Conservation (phyloP, 345 rosid species). For the Brassica juncea region DNA sequence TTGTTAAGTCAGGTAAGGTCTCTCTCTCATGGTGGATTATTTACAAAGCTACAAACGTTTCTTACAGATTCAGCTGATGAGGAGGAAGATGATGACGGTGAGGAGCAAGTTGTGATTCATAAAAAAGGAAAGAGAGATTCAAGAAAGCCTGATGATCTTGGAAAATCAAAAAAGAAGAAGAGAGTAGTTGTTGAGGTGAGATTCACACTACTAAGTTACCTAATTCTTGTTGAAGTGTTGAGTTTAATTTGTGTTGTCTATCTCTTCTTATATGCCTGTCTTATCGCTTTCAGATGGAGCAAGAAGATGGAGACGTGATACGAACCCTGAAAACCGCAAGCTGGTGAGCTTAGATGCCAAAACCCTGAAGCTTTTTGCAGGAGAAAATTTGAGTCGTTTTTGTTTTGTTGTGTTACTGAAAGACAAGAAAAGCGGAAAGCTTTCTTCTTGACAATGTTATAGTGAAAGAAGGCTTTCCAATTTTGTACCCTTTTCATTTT, state of each 20-base stretch:
- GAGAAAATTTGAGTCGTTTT: not conserved
- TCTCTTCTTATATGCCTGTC: not conserved
- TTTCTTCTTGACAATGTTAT: slow-evolving; percentile 5
- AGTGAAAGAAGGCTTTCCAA: not conserved
- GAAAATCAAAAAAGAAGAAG: slow-evolving; percentile 65
- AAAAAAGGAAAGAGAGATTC: slow-evolving; percentile 41
- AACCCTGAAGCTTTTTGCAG: not conserved
- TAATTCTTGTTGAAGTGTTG: not conserved
- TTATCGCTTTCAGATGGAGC: slow-evolving; percentile 56
- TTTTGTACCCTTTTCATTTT: not conserved
- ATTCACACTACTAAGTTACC: slow-evolving; percentile 1
- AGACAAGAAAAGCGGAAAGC: not conserved
- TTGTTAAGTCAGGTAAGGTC: not conserved
- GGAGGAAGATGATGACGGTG: slow-evolving; percentile 41
- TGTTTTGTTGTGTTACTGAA: not conserved
- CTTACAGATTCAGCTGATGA: slow-evolving; percentile 35
- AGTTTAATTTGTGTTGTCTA: not conserved
- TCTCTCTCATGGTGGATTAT: not conserved
- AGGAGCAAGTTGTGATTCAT: slow-evolving; percentile 47
- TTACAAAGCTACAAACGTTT: not conserved
- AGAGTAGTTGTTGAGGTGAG: slow-evolving; percentile 82
- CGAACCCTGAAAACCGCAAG: slow-evolving; percentile 24
- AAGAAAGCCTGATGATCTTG: slow-evolving; percentile 49
- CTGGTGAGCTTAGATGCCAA: slow-evolving; percentile 1
- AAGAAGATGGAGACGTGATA: slow-evolving; percentile 55